Evolutionary conservation across 352 stramenopile genomes (phyloP), one percentile per base, ranked within the genome.

Genomic region (Phytophthora hybrid): DNA sequence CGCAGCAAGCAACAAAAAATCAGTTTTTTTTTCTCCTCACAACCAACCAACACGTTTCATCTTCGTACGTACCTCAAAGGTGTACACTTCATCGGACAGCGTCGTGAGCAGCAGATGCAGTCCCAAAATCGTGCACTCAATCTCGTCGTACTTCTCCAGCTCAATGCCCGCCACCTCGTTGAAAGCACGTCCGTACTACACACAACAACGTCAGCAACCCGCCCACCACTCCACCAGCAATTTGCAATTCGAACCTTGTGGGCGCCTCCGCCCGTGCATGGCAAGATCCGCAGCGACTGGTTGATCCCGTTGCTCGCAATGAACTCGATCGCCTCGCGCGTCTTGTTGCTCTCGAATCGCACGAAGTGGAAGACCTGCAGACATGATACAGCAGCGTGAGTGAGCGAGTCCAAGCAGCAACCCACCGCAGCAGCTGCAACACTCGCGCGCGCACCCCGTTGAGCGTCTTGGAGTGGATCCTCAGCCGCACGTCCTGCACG

Each of bases 71-170:
- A 97, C 94, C 81, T 98, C 92, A 80, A 98, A 99, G 31, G 97
- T 99, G 79, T 99, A 99, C 65, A 98, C 98, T 91, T 99, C 98
- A 65, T 98, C 96, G 0, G 96, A 89, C 10, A 99, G 83, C 63
- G 97, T 98, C 18, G 93, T 97, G 47, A 99, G 84, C 16, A 99
- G 83, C 74, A 99, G 98, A 82, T 99, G 97, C 79, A 99, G 97
- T 3, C 98, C 98, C 39, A 96, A 81, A 69, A 99, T 98, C 31
- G 99, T 92, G 77, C 95, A 98, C 66, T 99, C 92, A 73, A 99
- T 97, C 83, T 99, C 98, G 32, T 95, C 89, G 58, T 93, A 93
- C 54, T 93, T 95, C 29, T 94, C 83, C 47, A 97, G 74, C 18
- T 94, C 80, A 52, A 97, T 97, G 0, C 83, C 89, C n/a, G 89